Evolutionary conservation across 495 filamentous ascomycete species (phyloP).

Genomic region (Lophiotrema nucula): DNA sequence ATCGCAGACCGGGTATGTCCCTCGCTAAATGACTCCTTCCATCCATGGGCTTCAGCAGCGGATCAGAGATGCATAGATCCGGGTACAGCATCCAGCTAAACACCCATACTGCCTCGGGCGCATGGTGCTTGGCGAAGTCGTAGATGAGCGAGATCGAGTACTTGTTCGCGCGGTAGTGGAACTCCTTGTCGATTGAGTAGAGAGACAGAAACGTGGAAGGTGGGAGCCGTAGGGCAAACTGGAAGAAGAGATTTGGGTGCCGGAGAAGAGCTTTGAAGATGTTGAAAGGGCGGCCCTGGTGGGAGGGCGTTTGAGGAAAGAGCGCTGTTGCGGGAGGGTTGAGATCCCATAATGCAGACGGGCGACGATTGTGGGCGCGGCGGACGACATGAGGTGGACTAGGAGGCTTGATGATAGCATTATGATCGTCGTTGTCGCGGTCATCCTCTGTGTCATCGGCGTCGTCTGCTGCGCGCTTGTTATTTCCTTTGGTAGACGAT

Average conservation of each 20-base stretch:
- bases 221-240: conserved; percentile 51
- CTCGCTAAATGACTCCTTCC: conserved; percentile 30
- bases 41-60: conserved; percentile 36
- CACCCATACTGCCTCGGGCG: conserved; percentile 47
- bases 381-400: background rate
- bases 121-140: conserved; percentile 43
- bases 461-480: background rate
- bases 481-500: background rate
- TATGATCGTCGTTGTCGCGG: no score
- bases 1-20: conserved; percentile 50
- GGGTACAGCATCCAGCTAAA: conserved; percentile 55
- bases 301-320: background rate
- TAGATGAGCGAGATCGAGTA: conserved; percentile 47
- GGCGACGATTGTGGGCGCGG: background rate
- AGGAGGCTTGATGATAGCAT: no score
- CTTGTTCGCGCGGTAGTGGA: conserved; percentile 53
- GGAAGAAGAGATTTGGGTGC: conserved; percentile 50
- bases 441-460: background rate
- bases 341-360: background rate
- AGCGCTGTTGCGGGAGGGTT: background rate
- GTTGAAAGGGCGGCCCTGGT: conserved; percentile 41
- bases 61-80: conserved; percentile 52
- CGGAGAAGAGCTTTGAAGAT: conserved; percentile 51
- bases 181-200: conserved; percentile 56
- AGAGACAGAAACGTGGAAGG: conserved; percentile 53